A percentile compares a stretch with the other conserved stretches of the same genome.
These are phyloP conservation scores for Penicillium sp. DNA, from an alignment of 2,329 filamentous ascomycete genomes.

Conservation along the genomic window DNA sequence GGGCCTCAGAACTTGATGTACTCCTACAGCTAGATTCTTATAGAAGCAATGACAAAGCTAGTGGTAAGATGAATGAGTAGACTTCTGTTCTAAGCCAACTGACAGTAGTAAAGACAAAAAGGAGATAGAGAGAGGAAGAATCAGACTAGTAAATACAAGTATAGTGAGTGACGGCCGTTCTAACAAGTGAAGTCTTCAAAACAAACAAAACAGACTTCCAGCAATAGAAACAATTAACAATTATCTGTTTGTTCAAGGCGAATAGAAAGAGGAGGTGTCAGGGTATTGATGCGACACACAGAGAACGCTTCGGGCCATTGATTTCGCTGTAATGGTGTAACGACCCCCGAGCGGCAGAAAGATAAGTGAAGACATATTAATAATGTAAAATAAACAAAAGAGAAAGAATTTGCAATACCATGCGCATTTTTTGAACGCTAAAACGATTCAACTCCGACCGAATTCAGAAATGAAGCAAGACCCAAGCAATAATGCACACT, in stretches of 20 bases:
- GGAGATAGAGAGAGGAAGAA: not conserved
- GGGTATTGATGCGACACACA: not conserved
- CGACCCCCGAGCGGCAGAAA: not conserved
- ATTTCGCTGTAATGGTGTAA: not conserved
- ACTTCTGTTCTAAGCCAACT: not conserved
- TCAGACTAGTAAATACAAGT: constrained; percentile 6
- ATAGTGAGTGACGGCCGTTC: constrained; percentile 14
- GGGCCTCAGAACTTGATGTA: too few species aligned
- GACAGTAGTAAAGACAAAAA: not conserved
- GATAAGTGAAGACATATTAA: constrained; percentile 8
- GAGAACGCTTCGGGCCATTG: not conserved
- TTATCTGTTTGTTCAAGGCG: not conserved
- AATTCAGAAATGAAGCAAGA: constrained; percentile 8
- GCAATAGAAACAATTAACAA: not conserved
- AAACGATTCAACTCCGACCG: constrained; percentile 10
- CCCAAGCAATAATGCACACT: constrained; percentile 5
- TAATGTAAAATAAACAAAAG: constrained; percentile 8
- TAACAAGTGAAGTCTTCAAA: constrained; percentile 1
- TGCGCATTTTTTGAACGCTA: constrained; percentile 10
- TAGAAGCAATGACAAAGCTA: not conserved
- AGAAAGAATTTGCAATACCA: constrained; percentile 10
- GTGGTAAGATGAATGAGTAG: not conserved
- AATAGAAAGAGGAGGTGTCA: not conserved
- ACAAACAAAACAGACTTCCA: not conserved
- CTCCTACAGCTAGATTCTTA: not conserved